Evolutionary conservation across 2,329 filamentous ascomycete species (phyloP), one percentile per base, ranked within the genome.

Genomic region (Beauveria scarabaeidicola): DNA sequence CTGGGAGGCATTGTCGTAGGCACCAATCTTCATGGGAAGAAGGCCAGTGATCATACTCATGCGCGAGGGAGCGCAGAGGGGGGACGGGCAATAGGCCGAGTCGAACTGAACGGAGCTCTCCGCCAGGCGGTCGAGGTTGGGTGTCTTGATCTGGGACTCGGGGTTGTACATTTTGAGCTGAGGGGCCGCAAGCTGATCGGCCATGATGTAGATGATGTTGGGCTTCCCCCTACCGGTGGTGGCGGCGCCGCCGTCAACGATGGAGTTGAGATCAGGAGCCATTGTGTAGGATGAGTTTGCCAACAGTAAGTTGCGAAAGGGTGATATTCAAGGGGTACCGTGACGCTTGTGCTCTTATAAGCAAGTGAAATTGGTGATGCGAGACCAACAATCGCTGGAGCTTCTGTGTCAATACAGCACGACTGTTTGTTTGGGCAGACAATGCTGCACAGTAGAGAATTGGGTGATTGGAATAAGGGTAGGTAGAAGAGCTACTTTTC

Each of bases 1-100:
- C 65, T 91, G 88, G 38, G 89, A 86, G 48, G 91, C 92, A 70
- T 97, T 97, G 77, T 97, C 92, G 73, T 89, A 97, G 10, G 91
- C 90, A 44, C 87, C 89, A 68, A 97, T 96, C 78, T 90, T 92
- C 74, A 91, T 93, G 44, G 92, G 92, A 61, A 97, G 80, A 69
- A 93, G 89, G 47, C 92, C 92, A 11, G 90, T 93, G 73, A 96
- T 92, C 87, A 97, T 90, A 72, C 90, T 91, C 84, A 96, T 96
- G 67, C 92, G 87, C 15, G 91, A 96, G 2, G 92, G 92, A 1
- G 91, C 92, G 73, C 92, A 97, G 43, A 97, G 85, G 7, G 92
- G 92, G 11, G 91, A 92, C 62, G 93, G 93, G 78, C 91, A 96
- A 78, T 97, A 97, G 21, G 92, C 92, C 41, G 89, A 94, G 71